A percentile compares a stretch with the other conserved stretches of the same genome.
These are phyloP conservation scores for Agrocybe pediades DNA, from an alignment of 768 basidiomycete species.

Conservation along the genomic window DNA sequence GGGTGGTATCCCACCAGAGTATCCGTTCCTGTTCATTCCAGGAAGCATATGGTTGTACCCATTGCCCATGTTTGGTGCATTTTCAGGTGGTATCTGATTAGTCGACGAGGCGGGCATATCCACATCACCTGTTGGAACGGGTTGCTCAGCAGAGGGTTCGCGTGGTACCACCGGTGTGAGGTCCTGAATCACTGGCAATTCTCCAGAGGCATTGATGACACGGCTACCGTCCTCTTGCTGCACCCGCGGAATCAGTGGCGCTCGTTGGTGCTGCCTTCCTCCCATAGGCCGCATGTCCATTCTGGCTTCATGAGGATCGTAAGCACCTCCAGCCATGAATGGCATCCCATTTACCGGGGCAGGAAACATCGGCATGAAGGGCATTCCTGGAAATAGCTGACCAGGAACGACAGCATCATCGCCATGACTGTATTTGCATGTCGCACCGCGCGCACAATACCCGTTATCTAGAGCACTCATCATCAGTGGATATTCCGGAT, in stretches of 20 bases:
- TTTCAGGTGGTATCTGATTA: constrained; percentile 11
- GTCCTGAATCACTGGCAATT: constrained; percentile 84
- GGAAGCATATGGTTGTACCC: constrained; percentile 12
- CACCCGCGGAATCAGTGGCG: constrained; percentile 57
- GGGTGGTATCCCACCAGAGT: constrained; percentile 8
- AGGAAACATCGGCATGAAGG: constrained; percentile 75
- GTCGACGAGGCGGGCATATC: constrained; percentile 20
- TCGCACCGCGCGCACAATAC: constrained; percentile 85
- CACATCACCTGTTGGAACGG: constrained; percentile 22
- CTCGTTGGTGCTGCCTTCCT: constrained; percentile 49
- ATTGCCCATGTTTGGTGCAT: constrained; percentile 6
- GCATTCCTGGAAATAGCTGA: constrained; percentile 63
- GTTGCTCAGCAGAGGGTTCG: constrained; percentile 25
- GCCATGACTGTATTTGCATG: constrained; percentile 92
- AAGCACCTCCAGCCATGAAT: constrained; percentile 47
- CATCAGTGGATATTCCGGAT: not conserved
- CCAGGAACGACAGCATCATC: constrained; percentile 83
- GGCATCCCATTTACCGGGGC: constrained; percentile 44
- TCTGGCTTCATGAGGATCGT: constrained; percentile 77
- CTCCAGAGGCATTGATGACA: constrained; percentile 54
- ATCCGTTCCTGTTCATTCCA: constrained; percentile 14
- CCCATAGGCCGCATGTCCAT: constrained; percentile 74
- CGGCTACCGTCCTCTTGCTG: constrained; percentile 54
- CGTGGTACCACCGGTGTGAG: constrained; percentile 60
- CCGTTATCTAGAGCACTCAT: constrained; percentile 66